A percentile compares a stretch with the other conserved stretches of the same genome.
These are phyloP conservation scores for Phytophthora pisi DNA, from an alignment of 352 stramenopile genomes.

Conservation along the genomic window DNA sequence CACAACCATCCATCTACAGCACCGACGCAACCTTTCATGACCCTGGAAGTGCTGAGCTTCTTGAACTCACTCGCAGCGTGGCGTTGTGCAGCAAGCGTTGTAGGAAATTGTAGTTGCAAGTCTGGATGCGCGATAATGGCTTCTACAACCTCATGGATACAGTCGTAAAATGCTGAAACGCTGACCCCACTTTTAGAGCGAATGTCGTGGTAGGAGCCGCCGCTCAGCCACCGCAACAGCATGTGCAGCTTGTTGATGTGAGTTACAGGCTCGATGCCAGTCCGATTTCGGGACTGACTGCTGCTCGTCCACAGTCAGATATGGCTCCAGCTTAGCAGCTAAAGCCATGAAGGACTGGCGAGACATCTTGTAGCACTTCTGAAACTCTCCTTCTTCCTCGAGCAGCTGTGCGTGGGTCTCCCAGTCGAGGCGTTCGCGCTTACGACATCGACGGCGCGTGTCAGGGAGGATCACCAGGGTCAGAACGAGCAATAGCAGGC, in stretches of 20 bases:
- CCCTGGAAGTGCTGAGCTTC: neutral
- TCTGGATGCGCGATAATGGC: constrained; percentile 9
- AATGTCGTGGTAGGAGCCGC: constrained; percentile 9
- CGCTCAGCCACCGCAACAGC: constrained; percentile 1
- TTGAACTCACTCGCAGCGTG: neutral
- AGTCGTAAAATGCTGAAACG: constrained; percentile 6
- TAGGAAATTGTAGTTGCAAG: constrained; percentile 8
- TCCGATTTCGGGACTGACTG: constrained; percentile 4
- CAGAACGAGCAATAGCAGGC: neutral
- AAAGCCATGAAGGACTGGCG: neutral
- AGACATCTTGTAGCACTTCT: neutral
- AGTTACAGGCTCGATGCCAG: constrained; percentile 3
- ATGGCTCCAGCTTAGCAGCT: neutral
- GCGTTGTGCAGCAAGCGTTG: neutral
- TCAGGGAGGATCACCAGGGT: neutral
- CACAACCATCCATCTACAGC: neutral
- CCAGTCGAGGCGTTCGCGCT: neutral
- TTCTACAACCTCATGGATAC: constrained; percentile 11
- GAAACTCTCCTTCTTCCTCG: neutral
- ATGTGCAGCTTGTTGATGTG: constrained; percentile 9
- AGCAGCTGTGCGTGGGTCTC: neutral
- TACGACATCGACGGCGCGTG: neutral
- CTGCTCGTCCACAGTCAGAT: neutral
- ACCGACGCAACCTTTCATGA: constrained; percentile 1
- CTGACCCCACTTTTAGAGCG: constrained; percentile 1